Evolutionary conservation across 2,329 filamentous ascomycete species (phyloP).

Genomic region (Stemphylium lycopersici): DNA sequence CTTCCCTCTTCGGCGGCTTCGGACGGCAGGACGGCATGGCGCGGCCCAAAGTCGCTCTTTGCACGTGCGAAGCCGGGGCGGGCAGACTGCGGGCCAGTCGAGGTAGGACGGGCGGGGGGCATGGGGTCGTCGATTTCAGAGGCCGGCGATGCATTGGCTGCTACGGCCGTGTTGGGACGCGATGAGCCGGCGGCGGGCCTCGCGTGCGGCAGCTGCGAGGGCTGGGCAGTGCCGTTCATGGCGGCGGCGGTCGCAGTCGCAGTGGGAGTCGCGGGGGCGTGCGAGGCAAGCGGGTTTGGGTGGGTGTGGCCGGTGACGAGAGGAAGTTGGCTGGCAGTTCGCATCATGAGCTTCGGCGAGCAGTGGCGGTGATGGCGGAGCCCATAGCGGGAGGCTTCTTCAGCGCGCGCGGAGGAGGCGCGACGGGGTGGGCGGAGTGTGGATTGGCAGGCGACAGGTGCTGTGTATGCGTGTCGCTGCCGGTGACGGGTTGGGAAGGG

Average conservation of each 20-base stretch:
- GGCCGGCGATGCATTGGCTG: slow-evolving; percentile 22
- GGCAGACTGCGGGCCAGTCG: slow-evolving; percentile 55
- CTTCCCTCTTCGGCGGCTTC: slow-evolving; percentile 49
- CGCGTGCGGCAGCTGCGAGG: slow-evolving; percentile 17
- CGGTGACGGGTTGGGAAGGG: neutral
- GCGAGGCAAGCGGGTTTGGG: slow-evolving; percentile 38
- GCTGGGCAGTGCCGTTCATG: slow-evolving; percentile 26
- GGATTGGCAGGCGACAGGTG: neutral
- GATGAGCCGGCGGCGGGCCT: slow-evolving; percentile 19
- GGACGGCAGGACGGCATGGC: slow-evolving; percentile 31
- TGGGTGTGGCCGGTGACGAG: slow-evolving; percentile 28
- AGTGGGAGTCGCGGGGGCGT: slow-evolving; percentile 25
- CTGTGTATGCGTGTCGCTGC: neutral
- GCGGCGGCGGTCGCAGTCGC: slow-evolving; percentile 11
- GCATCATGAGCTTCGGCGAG: slow-evolving; percentile 39
- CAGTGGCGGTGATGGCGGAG: slow-evolving; percentile 28
- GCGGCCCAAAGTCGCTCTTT: slow-evolving; percentile 66
- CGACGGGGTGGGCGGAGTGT: neutral
- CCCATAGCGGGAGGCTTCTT: slow-evolving; percentile 39
- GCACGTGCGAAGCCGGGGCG: slow-evolving; percentile 57
- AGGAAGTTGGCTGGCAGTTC: slow-evolving; percentile 35
- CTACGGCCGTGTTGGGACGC: slow-evolving; percentile 38
- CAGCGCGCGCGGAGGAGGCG: slow-evolving; percentile 9
- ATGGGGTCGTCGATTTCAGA: slow-evolving; percentile 30
- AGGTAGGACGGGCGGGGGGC: slow-evolving; percentile 56